Evolutionary conservation across 2,329 filamentous ascomycete species (phyloP).

Genomic region (Blumeriella jaapii): DNA sequence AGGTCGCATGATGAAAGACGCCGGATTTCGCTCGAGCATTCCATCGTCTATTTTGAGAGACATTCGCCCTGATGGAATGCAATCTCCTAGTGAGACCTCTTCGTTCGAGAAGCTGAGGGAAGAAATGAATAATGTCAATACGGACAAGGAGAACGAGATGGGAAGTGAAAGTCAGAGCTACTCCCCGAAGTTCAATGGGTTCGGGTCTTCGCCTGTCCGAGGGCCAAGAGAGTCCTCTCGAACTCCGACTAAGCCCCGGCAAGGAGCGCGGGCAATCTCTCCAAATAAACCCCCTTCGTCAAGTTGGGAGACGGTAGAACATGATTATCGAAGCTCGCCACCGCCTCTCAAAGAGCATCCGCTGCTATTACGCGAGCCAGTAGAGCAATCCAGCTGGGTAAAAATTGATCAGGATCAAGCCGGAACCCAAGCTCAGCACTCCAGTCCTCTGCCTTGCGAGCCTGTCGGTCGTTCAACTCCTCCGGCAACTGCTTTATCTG

Average conservation of each 20-base stretch:
- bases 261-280: neutral
- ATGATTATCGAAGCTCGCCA: conserved; percentile 1
- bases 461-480: neutral
- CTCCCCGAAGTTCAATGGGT: conserved; percentile 26
- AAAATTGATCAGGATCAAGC: conserved; percentile 4
- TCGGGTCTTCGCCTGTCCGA: conserved; percentile 21
- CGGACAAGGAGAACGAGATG: neutral
- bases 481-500: neutral
- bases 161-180: conserved; percentile 8
- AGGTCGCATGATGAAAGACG: conserved; percentile 35
- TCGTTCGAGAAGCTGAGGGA: conserved; percentile 16
- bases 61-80: conserved; percentile 19
- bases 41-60: conserved; percentile 29
- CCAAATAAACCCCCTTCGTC: conserved; percentile 11
- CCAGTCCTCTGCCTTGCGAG: conserved; percentile 5
- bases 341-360: conserved; percentile 1
- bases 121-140: conserved; percentile 16
- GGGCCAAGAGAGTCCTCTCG: conserved; percentile 8
- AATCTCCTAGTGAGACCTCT: conserved; percentile 18
- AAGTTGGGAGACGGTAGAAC: conserved; percentile 19
- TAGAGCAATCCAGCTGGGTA: conserved; percentile 8
- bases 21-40: conserved; percentile 36
- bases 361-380: neutral
- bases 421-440: neutral
- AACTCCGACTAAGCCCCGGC: conserved; percentile 4